These are phyloP conservation scores for Lagenidium giganteum DNA, from an alignment of 352 stramenopile genomes.

Conservation along the genomic window DNA sequence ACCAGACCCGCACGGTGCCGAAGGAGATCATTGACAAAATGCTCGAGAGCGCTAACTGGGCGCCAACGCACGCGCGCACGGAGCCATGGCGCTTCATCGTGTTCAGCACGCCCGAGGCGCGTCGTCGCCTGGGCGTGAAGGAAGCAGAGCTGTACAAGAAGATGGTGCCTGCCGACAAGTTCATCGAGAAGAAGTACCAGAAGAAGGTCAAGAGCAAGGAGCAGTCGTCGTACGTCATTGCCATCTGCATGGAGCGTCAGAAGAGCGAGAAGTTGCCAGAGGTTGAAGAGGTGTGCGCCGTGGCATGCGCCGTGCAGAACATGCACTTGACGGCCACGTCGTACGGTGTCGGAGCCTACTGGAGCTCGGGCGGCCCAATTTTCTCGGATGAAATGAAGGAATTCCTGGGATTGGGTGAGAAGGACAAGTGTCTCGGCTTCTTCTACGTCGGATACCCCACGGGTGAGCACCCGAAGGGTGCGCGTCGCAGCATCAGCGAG, in stretches of 20 bases:
- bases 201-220: constrained; percentile 75
- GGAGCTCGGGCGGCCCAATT: constrained; percentile 68
- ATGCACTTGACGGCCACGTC: constrained; percentile 72
- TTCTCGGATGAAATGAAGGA: constrained; percentile 79
- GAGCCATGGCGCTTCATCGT: constrained; percentile 85
- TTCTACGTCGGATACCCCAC: constrained; percentile 82
- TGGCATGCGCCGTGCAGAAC: constrained; percentile 81
- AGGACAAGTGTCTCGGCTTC: constrained; percentile 78
- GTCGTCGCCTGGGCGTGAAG: constrained; percentile 52
- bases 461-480: constrained; percentile 38
- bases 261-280: constrained; percentile 76
- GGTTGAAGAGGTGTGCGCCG: constrained; percentile 71
- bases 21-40: constrained; percentile 66
- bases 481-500: constrained; percentile 63
- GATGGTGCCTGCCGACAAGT: constrained; percentile 52
- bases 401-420: constrained; percentile 52
- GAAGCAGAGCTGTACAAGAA: constrained; percentile 70
- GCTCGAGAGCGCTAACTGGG: constrained; percentile 77
- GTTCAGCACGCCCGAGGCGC: constrained; percentile 47
- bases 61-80: constrained; percentile 71
- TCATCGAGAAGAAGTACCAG: constrained; percentile 74
- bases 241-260: constrained; percentile 86
- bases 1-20: constrained; percentile 43
- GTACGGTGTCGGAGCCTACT: constrained; percentile 76
- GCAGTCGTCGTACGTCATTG: constrained; percentile 68